Base-by-base conservation (phyloP, 495 filamentous ascomycete species). In the Neurospora cerealis region DNA sequence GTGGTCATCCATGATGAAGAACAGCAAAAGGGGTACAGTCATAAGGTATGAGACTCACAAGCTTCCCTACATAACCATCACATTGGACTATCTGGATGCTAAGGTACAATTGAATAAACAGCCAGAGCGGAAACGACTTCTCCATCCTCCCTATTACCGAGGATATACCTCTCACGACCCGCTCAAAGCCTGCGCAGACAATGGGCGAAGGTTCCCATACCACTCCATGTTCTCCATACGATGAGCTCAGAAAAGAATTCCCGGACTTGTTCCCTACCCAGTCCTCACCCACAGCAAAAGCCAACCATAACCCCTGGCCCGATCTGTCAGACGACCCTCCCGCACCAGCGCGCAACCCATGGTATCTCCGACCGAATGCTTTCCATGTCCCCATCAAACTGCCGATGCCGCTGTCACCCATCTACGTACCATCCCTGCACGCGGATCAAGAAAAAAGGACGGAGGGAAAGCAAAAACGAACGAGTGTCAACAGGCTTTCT, bases 301-400 rank as follows among this genome's bases (percentile, higher is more conserved):
- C 46, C 21, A 69, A 41, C 38, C 5, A 69, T 41, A 78, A 79
- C 73, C 74, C 75, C 42, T 77, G 78, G 78, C 78, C 75, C 3
- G 77, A 79, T 42, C 75, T 77, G 15, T 71, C 74, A 13, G 69
- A 44, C n/a, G 41, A 72, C 4, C 72, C 9, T 15, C 10, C 38
- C 3, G 38, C 66, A 5, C 70, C 34, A 19, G n/a, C 15, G 34
- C 39, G 1, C 10, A 66, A 34, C 28, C 15, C 54, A 17, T 66
- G 54, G 54, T 66, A 66, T 41, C 39, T 73, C 10, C 37, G 38
- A 19, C 73, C 69, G 24, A 60, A 37, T 42, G 34, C 48, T 21
- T 73, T 41, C 19, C 66, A 46, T 10, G 70, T 74, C 39, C 32
- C 17, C 41, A 36, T 46, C 70, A 75, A 28, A 38, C n/a, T 60